Evolutionary conservation across 345 rosid species (phyloP).

Genomic region (Excoecaria cochinchinensis): DNA sequence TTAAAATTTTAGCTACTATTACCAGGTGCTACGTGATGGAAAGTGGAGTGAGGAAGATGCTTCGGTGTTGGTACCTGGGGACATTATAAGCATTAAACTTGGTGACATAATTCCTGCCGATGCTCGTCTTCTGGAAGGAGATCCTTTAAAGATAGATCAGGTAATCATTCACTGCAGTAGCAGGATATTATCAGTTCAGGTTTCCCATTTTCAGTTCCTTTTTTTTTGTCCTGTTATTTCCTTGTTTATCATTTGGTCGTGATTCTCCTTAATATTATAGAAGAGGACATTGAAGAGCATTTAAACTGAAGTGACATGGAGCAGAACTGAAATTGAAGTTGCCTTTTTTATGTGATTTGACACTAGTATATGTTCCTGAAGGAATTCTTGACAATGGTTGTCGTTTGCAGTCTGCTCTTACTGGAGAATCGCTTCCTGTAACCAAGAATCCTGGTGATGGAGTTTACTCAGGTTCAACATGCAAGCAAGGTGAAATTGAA

Average conservation of each 20-base stretch:
- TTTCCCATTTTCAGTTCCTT: no score
- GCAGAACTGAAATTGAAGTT: no score
- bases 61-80: constrained; percentile 68
- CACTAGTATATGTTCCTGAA: neutral
- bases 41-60: constrained; percentile 77
- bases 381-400: no score
- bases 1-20: neutral
- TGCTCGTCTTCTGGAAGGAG: constrained; percentile 75
- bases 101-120: constrained; percentile 74
- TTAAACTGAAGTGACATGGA: no score
- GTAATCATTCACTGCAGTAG: constrained; percentile 18
- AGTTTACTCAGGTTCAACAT: constrained; percentile 42
- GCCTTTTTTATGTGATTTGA: neutral
- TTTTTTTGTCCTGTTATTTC: no score
- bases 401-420: constrained; percentile 44
- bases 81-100: constrained; percentile 40
- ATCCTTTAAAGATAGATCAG: constrained; percentile 69
- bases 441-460: constrained; percentile 36
- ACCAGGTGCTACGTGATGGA: constrained; percentile 48
- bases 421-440: constrained; percentile 55
- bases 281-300: no score
- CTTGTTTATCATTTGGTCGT: no score
- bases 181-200: neutral
- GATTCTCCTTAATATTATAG: no score
- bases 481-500: constrained; percentile 48